Evolutionary conservation across 1,284 basidiomycete species (phyloP), one percentile per base, ranked within the genome.

Genomic region (Microbotryomycetes sp.): DNA sequence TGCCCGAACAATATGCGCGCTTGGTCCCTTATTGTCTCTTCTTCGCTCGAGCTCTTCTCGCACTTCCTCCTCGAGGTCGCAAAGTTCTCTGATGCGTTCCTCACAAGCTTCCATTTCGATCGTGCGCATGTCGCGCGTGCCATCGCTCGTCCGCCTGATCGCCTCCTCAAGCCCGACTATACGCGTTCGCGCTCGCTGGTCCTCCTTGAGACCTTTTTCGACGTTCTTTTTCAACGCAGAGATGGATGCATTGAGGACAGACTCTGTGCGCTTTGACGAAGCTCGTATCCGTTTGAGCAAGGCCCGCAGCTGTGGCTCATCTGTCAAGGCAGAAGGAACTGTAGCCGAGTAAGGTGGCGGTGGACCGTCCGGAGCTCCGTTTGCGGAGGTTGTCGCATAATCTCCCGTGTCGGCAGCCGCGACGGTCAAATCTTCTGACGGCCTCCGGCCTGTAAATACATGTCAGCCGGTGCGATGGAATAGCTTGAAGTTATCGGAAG

Each of bases 121-220:
- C 6, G 31, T 52, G 21, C 61, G n/a, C 50, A 59, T 53, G 7
- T 53, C 45, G 2, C 18, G 5, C 48, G 61, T 64, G 4, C 26
- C 62, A n/a, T 64, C 59, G 1, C 26, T 7, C 13, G 67, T 64
- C 11, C 50, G 52, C 18, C 67, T 41, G 9, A 68, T 66, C 28
- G 57, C 61, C 48, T 68, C 67, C 41, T 68, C 67, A 18, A 68
- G 48, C 2, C 50, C 28, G 9, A 60, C 64, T 50, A 68, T 66
- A 48, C 67, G 27, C 21, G 59, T 62, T 45, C 67, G 47, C 41
- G 64, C 64, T 21, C 67, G 55, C 49, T 68, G 67, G 52, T 68
- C 67, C 60, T 68, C 67, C 52, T 68, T 68, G n/a, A 60, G 18
- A 21, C 61, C 60, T 28, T 68, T 68, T 13, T 68, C 67, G 24